Evolutionary conservation across 768 basidiomycete species (phyloP).

Genomic region (Boletellus ananas): DNA sequence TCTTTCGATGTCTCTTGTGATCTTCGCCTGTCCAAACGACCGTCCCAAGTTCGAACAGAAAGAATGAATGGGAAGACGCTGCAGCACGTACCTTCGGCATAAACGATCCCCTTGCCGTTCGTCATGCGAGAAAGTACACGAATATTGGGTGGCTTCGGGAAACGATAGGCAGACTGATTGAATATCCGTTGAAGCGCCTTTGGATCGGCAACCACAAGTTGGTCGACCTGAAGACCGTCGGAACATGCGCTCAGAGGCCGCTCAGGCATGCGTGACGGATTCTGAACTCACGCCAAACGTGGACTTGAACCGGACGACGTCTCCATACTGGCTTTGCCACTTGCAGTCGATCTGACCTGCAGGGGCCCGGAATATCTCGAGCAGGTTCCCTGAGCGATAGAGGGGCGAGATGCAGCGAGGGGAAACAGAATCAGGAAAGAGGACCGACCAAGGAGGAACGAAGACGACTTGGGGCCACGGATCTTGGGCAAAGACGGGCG

Average conservation of each 20-base stretch:
- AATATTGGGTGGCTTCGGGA: slow-evolving; percentile 33
- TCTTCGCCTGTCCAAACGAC: slow-evolving; percentile 29
- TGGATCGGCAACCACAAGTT: slow-evolving; percentile 44
- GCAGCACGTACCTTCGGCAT: slow-evolving; percentile 36
- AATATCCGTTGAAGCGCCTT: slow-evolving; percentile 42
- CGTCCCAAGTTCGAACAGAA: slow-evolving; percentile 10
- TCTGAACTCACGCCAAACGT: slow-evolving; percentile 21
- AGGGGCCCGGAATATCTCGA: slow-evolving; percentile 23
- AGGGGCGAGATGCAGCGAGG: not conserved
- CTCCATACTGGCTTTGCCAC: slow-evolving; percentile 31
- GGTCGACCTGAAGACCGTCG: slow-evolving; percentile 1
- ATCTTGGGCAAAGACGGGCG: not conserved
- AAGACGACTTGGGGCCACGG: not conserved
- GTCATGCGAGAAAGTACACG: slow-evolving; percentile 13
- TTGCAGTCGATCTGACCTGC: slow-evolving; percentile 24
- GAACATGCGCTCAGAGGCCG: slow-evolving; percentile 4
- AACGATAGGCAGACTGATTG: slow-evolving; percentile 37
- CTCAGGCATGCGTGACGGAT: not conserved
- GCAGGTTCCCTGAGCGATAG: slow-evolving; percentile 6
- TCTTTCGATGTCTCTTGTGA: slow-evolving; percentile 52
- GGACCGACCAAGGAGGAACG: not conserved
- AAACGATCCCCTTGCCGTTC: slow-evolving; percentile 36
- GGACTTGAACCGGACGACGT: slow-evolving; percentile 26
- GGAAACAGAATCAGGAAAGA: not conserved
- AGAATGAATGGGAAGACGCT: not conserved